Evolutionary conservation across 176 grass and related monocot species (phyloP), one percentile per base, ranked within the genome.

Genomic region (maize (Zea mays)): DNA sequence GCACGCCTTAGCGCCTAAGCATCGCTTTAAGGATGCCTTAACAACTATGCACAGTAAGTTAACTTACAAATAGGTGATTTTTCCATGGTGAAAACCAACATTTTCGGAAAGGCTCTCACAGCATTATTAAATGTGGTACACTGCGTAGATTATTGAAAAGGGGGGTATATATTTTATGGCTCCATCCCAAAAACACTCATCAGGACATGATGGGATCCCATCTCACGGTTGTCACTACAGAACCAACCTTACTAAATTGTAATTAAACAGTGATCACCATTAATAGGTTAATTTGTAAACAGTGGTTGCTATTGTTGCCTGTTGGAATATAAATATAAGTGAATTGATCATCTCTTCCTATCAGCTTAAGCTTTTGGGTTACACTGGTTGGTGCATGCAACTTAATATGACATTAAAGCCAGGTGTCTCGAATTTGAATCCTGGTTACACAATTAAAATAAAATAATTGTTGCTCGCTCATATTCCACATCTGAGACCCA

Each of bases 251-350:
- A 17, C 43, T 68, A 43, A 41, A 75, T 62, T 69, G 43, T 50
- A 68, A 69, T 44, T 74, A 43, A 74, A 55, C 17, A 14, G 16
- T 0, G 2, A 9, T 21, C 42, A 33, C 5, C 42, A 17, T n/a
- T 69, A 27, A 69, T 69, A 46, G 12, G 42, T 47, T 47, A 19
- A 12, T 69, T 69, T 48, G 59, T 60, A 75, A 60, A 45, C n/a
- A 60, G 49, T 12, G 15, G n/a, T 41, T 51, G 43, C 19, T 27
- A 27, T 27, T 27, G 27, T 27, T 27, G 27, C 27, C 27, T 27
- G 27, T 27, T 27, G 27, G 27, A 27, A 27, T 27, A 27, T 27
- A 27, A 27, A 27, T 27, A 27, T 27, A 27, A 27, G 27, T 27
- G 27, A 27, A 27, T 27, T 27, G 27, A 27, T 27, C 27, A 27